A percentile compares a stretch with the other conserved stretches of the same genome.
Evolutionary conservation across 2,329 filamentous ascomycete species (phyloP).

Genomic region (Rachicladosporium sp.): DNA sequence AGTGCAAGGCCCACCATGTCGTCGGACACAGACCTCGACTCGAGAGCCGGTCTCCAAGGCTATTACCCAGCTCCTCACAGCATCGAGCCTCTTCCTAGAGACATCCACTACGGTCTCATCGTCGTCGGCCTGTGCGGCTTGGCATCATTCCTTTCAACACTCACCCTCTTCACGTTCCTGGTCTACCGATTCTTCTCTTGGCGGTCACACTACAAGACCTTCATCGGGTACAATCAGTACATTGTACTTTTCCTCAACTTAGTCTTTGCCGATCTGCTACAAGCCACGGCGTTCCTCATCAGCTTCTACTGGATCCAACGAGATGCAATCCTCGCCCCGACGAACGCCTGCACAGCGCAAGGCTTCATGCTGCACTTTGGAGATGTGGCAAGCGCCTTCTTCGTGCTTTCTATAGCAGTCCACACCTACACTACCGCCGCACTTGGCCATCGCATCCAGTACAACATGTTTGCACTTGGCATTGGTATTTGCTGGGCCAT

Average conservation of each 20-base stretch:
- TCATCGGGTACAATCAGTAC: constrained; percentile 46
- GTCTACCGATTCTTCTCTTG: constrained; percentile 18
- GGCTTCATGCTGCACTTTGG: constrained; percentile 59
- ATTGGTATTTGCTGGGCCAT: constrained; percentile 47
- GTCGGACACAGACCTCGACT: no score
- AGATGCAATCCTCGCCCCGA: constrained; percentile 43
- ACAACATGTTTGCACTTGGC: constrained; percentile 36
- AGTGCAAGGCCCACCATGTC: no score
- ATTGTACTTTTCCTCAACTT: constrained; percentile 59
- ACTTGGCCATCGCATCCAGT: constrained; percentile 39
- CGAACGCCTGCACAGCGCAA: constrained; percentile 48
- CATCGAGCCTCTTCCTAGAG: constrained; percentile 10
- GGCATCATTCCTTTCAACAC: constrained; percentile 17
- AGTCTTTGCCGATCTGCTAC: constrained; percentile 55
- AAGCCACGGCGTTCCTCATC: constrained; percentile 51
- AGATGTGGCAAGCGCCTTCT: constrained; percentile 53
- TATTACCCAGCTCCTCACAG: constrained; percentile 23
- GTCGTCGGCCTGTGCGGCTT: constrained; percentile 18
- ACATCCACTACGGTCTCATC: constrained; percentile 17
- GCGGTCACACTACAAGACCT: constrained; percentile 20
- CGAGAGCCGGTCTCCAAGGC: no score
- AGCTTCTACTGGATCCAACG: constrained; percentile 47
- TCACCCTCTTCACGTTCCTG: constrained; percentile 20
- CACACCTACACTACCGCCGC: constrained; percentile 56
- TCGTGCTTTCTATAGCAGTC: constrained; percentile 52